Evolutionary conservation across 176 grass and related monocot genomes (phyloP).

Genomic region (Canna indica): DNA sequence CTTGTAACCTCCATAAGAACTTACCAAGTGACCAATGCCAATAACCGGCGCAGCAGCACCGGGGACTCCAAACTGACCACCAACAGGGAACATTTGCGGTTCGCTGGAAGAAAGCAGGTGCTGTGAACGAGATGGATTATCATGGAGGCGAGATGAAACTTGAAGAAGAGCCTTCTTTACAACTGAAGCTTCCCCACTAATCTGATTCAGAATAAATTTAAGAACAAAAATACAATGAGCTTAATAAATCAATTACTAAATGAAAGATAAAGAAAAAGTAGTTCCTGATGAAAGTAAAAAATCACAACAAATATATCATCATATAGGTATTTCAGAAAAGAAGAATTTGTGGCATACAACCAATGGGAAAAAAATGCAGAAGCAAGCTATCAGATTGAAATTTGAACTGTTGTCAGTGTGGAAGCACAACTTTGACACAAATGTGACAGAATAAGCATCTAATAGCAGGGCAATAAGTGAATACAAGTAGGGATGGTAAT

Average conservation of each 20-base stretch:
- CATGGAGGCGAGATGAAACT: slow-evolving; percentile 85
- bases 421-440: background rate
- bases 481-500: no score
- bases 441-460: background rate
- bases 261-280: background rate
- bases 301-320: background rate
- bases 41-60: slow-evolving; percentile 41
- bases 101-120: slow-evolving; percentile 46
- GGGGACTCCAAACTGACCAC: slow-evolving; percentile 41
- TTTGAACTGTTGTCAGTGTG: no score
- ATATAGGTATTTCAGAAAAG: no score
- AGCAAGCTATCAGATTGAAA: background rate
- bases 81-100: slow-evolving; percentile 36
- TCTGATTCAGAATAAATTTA: slow-evolving; percentile 35
- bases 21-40: slow-evolving; percentile 47
- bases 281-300: background rate
- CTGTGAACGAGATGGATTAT: slow-evolving; percentile 88
- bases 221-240: slow-evolving; percentile 4
- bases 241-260: background rate
- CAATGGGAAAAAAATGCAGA: background rate
- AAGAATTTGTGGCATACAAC: background rate
- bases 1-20: slow-evolving; percentile 64
- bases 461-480: no score
- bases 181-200: slow-evolving; percentile 54
- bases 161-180: slow-evolving; percentile 80